Conservation (phyloP, 805 yeast genomes). For the Starmerella khaoyaiensis region DNA sequence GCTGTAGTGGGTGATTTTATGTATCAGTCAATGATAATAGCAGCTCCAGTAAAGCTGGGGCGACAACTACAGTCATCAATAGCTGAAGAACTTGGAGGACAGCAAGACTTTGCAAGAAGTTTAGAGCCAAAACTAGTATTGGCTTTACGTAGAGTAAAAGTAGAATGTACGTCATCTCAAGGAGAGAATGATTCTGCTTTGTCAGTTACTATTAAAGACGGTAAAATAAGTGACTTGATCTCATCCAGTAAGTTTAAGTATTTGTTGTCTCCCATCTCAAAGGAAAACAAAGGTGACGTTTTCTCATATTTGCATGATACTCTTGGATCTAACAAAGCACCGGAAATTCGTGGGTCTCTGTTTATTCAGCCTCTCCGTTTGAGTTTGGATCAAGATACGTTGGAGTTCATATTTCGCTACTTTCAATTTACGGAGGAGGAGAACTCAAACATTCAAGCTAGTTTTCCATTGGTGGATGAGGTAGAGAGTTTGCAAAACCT, state of each 20-base stretch:
- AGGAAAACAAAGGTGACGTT: not conserved
- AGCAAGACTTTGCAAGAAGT: slow-evolving; percentile 9
- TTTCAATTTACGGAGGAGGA: slow-evolving; percentile 58
- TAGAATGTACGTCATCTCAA: slow-evolving; percentile 24
- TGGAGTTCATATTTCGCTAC: slow-evolving; percentile 70
- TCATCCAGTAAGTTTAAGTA: slow-evolving; percentile 8
- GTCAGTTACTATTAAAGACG: slow-evolving; percentile 5
- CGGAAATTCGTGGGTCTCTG: slow-evolving; percentile 11
- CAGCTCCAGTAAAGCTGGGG: slow-evolving; percentile 26
- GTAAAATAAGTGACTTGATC: slow-evolving; percentile 8
- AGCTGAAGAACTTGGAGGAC: slow-evolving; percentile 36
- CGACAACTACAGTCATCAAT: slow-evolving; percentile 37
- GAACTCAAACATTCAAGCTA: slow-evolving; percentile 1
- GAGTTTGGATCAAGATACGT: slow-evolving; percentile 85
- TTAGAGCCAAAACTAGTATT: slow-evolving; percentile 21
- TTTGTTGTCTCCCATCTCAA: slow-evolving; percentile 5
- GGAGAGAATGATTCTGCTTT: not conserved
- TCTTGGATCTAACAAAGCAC: slow-evolving; percentile 2
- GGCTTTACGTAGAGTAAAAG: slow-evolving; percentile 24
- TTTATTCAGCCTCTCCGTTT: slow-evolving; percentile 58
- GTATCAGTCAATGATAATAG: slow-evolving; percentile 67
- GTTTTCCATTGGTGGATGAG: slow-evolving; percentile 24
- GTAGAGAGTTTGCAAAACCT: not conserved
- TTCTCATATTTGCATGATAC: slow-evolving; percentile 2
- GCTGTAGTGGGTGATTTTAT: slow-evolving; percentile 45